phyloP scores from a whole-genome alignment of 495 filamentous ascomycete species.

The Polyplosphaeria fusca region DNA sequence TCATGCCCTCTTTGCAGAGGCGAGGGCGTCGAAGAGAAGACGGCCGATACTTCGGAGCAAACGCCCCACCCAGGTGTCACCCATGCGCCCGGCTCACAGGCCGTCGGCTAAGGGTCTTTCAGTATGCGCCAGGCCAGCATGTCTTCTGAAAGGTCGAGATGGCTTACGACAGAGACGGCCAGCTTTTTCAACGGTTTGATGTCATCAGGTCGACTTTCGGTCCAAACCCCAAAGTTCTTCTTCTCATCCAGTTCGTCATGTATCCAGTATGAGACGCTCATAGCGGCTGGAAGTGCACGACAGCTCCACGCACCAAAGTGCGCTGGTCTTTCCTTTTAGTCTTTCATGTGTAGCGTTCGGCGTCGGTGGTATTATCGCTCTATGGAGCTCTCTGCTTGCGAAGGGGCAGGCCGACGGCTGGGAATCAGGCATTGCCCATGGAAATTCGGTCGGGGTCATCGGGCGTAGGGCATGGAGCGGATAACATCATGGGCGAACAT shows the following conservation, averaged over 20 bases:
- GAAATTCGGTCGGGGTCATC: too few relatives aligned
- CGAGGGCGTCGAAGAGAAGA: slow-evolving; percentile 65
- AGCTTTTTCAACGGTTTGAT: neutral
- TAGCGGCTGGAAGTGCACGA: neutral
- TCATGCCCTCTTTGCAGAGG: slow-evolving; percentile 73
- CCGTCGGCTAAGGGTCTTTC: slow-evolving; percentile 3
- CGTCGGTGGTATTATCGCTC: too few relatives aligned
- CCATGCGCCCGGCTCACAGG: too few relatives aligned
- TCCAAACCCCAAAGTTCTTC: neutral
- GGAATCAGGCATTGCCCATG: too few relatives aligned
- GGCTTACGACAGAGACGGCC: neutral
- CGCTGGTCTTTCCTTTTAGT: slow-evolving; percentile 12
- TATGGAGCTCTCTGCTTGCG: too few relatives aligned
- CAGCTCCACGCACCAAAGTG: neutral
- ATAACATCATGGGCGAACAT: too few relatives aligned
- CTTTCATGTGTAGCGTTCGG: slow-evolving; percentile 19
- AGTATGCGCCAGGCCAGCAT: neutral
- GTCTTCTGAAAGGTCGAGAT: neutral
- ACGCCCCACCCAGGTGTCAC: too few relatives aligned
- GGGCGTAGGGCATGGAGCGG: too few relatives aligned
- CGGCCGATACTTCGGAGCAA: too few relatives aligned
- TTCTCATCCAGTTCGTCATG: neutral
- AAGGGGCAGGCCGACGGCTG: too few relatives aligned
- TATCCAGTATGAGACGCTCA: neutral
- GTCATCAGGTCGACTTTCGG: neutral